These are phyloP conservation scores for Triadica sebifera DNA, from an alignment of 345 rosid species.

Conservation along the genomic window DNA sequence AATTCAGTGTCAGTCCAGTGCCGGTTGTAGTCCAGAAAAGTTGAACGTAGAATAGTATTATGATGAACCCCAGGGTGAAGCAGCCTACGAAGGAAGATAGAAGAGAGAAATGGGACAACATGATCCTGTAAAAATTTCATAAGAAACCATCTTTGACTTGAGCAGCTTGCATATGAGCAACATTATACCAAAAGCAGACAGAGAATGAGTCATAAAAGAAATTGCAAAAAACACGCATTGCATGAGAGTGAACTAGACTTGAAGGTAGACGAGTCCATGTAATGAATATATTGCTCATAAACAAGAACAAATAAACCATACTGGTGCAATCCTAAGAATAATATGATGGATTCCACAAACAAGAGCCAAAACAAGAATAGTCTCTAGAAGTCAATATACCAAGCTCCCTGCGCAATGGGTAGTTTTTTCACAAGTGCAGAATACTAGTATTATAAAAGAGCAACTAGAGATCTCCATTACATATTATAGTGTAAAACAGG, in stretches of 20 bases:
- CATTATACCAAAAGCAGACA: slow-evolving; percentile 2
- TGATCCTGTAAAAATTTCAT: slow-evolving; percentile 57
- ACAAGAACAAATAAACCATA: not conserved
- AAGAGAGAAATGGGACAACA: slow-evolving; percentile 67
- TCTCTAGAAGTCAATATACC: not conserved
- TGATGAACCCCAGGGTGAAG: slow-evolving; percentile 79
- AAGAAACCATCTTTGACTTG: slow-evolving; percentile 5
- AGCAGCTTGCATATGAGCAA: not conserved
- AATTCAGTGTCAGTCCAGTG: slow-evolving; percentile 83
- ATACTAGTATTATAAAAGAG: not conserved
- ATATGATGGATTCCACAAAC: not conserved
- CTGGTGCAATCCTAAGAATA: not conserved
- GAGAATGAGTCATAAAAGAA: not conserved
- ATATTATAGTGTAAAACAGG: not conserved
- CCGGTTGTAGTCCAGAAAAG: slow-evolving; percentile 71
- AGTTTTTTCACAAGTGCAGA: not conserved
- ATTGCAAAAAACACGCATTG: not conserved
- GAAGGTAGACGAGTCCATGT: not conserved
- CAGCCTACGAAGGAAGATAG: slow-evolving; percentile 73
- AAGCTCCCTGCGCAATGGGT: not conserved
- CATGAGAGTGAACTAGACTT: not conserved
- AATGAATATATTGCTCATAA: not conserved
- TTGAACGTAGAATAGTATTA: slow-evolving; percentile 52
- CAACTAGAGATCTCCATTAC: not conserved
- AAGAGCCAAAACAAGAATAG: not conserved